A percentile compares a stretch with the other conserved stretches of the same genome.
These are phyloP conservation scores for Leucocoprinus leucothites DNA, from an alignment of 768 basidiomycete species.

Conservation along the genomic window DNA sequence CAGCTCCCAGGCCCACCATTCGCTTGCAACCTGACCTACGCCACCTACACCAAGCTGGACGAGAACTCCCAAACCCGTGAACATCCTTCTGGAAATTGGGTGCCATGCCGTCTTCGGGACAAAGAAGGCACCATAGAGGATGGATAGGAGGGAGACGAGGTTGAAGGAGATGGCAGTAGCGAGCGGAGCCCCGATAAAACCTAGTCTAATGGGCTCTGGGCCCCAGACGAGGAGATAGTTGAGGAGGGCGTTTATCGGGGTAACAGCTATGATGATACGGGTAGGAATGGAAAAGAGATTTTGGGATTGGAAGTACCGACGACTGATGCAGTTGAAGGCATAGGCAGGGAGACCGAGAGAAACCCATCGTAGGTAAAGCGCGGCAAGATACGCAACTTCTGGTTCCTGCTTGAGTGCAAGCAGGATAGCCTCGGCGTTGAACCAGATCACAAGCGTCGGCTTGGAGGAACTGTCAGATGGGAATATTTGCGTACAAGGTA, in stretches of 20 bases:
- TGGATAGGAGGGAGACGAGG: slow-evolving; percentile 63
- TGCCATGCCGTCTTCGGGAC: slow-evolving; percentile 79
- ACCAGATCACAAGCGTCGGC: slow-evolving; percentile 71
- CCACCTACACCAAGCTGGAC: slow-evolving; percentile 80
- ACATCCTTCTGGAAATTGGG: slow-evolving; percentile 61
- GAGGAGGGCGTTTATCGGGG: slow-evolving; percentile 80
- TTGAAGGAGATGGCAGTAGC: slow-evolving; percentile 90
- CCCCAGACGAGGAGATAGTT: slow-evolving; percentile 94
- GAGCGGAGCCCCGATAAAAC: slow-evolving; percentile 90
- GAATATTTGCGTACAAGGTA: slow-evolving; percentile 8
- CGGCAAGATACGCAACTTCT: slow-evolving; percentile 77
- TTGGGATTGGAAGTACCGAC: slow-evolving; percentile 61
- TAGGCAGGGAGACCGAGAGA: slow-evolving; percentile 75
- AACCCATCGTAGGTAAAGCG: slow-evolving; percentile 72
- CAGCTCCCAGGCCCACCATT: slow-evolving; percentile 99
- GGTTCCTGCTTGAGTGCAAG: slow-evolving; percentile 77
- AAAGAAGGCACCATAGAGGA: slow-evolving; percentile 61
- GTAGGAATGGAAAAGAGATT: slow-evolving; percentile 85
- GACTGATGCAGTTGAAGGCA: slow-evolving; percentile 49
- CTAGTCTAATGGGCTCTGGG: slow-evolving; percentile 70
- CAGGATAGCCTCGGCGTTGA: slow-evolving; percentile 77
- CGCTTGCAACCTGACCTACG: slow-evolving; percentile 79
- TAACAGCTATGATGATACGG: slow-evolving; percentile 74
- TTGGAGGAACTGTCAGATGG: slow-evolving; percentile 31
- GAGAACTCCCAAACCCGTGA: slow-evolving; percentile 66